A percentile compares a stretch with the other conserved stretches of the same genome.
Evolutionary conservation across 1,139 yeast species (phyloP).

Genomic region (Taphrina populina): DNA sequence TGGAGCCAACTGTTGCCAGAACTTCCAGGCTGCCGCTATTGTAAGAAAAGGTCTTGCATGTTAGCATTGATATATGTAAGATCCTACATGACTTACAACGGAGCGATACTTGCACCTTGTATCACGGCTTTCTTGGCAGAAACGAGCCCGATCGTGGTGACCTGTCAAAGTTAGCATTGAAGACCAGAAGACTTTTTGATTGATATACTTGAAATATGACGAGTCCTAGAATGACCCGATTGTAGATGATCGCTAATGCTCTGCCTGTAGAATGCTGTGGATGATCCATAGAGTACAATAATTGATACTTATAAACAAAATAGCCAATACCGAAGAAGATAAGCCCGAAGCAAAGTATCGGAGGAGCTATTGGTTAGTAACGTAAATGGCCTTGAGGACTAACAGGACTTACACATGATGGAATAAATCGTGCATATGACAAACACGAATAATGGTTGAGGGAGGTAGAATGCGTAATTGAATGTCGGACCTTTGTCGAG

Average conservation of each 20-base stretch:
- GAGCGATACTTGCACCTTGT: conserved; percentile 19
- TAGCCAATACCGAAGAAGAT: conserved; percentile 72
- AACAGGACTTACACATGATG: conserved; percentile 59
- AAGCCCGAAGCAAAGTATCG: conserved; percentile 67
- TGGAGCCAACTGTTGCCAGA: conserved; percentile 77
- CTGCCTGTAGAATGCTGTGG: conserved; percentile 88
- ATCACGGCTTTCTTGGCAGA: conserved; percentile 20
- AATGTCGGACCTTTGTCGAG: conserved; percentile 74
- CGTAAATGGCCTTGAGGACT: too few species aligned
- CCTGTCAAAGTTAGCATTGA: too few species aligned
- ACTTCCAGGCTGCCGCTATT: conserved; percentile 62
- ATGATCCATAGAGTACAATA: conserved; percentile 73
- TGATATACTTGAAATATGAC: conserved; percentile 74
- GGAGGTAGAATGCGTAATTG: conserved; percentile 76
- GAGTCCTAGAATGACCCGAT: conserved; percentile 70
- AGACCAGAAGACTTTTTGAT: too few species aligned
- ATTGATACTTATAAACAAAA: conserved; percentile 76
- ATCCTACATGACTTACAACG: conserved; percentile 9
- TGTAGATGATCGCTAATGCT: conserved; percentile 78
- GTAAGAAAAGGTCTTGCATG: conserved; percentile 61
- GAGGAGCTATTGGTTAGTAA: conserved; percentile 69
- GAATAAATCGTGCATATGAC: conserved; percentile 75
- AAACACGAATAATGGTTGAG: conserved; percentile 74
- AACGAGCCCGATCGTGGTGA: conserved; percentile 26
- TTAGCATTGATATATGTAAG: not conserved